phyloP scores from a whole-genome alignment of 495 filamentous ascomycete genomes.

The Cercophora sp. region DNA sequence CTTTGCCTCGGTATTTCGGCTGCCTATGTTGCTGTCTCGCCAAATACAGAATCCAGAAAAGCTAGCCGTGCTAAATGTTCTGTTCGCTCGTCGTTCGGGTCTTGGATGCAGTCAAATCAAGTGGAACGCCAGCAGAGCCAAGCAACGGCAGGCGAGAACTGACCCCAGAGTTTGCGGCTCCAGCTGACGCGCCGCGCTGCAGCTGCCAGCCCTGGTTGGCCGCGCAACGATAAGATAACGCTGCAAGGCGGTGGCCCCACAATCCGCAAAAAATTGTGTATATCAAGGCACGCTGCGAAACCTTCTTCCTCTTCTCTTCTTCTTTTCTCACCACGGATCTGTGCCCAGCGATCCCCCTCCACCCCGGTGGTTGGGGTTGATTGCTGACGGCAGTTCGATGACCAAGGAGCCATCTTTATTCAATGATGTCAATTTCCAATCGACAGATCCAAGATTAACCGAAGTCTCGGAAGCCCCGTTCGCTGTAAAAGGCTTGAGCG shows the following conservation, averaged over 20 bases:
- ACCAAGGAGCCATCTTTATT: slow-evolving; percentile 68
- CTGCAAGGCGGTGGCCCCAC: slow-evolving; percentile 21
- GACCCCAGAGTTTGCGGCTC: neutral
- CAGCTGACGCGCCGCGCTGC: neutral
- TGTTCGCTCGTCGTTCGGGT: no score
- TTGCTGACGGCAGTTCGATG: slow-evolving; percentile 77
- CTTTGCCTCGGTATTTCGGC: neutral
- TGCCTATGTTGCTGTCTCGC: neutral
- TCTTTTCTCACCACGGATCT: slow-evolving; percentile 63
- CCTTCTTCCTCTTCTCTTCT: slow-evolving; percentile 33
- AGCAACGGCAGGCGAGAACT: slow-evolving; percentile 5
- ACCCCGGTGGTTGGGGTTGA: slow-evolving; percentile 63
- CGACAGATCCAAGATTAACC: slow-evolving; percentile 87
- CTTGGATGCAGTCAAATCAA: no score
- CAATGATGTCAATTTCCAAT: slow-evolving; percentile 84
- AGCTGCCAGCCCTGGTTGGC: neutral
- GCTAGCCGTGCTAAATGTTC: neutral
- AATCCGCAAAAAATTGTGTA: slow-evolving; percentile 22
- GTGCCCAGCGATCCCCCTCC: slow-evolving; percentile 73
- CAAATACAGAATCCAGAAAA: neutral
- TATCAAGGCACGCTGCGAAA: slow-evolving; percentile 12
- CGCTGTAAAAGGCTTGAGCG: slow-evolving; percentile 51
- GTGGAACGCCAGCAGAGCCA: neutral
- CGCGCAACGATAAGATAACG: slow-evolving; percentile 26
- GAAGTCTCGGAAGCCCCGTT: slow-evolving; percentile 57